Base-by-base conservation (phyloP, 768 basidiomycete genomes). In the Boletus sp. region DNA sequence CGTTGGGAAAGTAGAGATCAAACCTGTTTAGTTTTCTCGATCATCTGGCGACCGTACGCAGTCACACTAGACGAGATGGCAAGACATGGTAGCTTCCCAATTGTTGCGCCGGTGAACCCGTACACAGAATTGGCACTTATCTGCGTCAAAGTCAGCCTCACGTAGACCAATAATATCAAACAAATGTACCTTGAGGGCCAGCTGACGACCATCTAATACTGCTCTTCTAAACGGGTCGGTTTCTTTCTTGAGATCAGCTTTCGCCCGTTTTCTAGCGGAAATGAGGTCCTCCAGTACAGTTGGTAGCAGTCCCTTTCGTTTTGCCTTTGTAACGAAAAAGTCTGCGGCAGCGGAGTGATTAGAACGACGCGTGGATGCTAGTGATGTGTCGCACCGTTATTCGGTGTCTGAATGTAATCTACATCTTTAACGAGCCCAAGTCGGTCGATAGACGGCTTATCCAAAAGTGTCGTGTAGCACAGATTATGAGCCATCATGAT, bases 401-500 rank as follows among this genome's bases (percentile, higher is more conserved):
- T 98, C 0, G 97, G 97, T 1, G 97, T 98, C 65, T 90, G 85
- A 54, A 92, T 87, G 67, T 97, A 99, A 72, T 99, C 96, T 7
- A 86, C 80, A 60, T 91, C 93, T 68, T 90, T 92, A 35, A 84
- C 82, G 18, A 98, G 79, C 8, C 79, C 75, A 14, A 98, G 76
- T 18, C 90, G 82, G 18, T 93, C 89, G 12, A 96, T 87, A 0
- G 88, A 89, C 6, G 56, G 44, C 69, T 85, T 89, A 59, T 97
- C 92, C 37, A 98, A 72, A n/a, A 98, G 78, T 0, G 97, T 98
- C 0, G 97, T 98, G 68, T 98, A 99, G 71, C 97, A 99, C 1
- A 99, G 77, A 69, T 99, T 99, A 73, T 99, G 97, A 3, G 96
- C 97, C 95, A 98, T 98, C 97, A 99, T 99, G 75, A 99, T 98